These are phyloP conservation scores for Ogataea philodendri DNA, from an alignment of 805 yeast species.

Conservation along the genomic window DNA sequence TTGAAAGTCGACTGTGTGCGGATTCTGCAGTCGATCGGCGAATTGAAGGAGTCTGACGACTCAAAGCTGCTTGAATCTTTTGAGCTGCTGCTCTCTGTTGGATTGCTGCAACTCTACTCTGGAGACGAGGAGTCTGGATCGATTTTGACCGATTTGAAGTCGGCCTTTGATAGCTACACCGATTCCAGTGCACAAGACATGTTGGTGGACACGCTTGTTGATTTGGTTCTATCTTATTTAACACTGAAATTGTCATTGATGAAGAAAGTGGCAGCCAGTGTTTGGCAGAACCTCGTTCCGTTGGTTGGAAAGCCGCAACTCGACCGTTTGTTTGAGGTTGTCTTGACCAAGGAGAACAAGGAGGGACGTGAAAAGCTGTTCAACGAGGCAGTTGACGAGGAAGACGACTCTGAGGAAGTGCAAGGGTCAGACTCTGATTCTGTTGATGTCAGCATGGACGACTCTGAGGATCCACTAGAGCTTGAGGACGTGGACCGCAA, in stretches of 20 bases:
- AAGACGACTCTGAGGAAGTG: conserved; percentile 34
- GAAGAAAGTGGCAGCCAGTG: conserved; percentile 52
- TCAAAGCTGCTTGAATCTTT: conserved; percentile 45
- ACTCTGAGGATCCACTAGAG: conserved; percentile 38
- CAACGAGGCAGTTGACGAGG: conserved; percentile 48
- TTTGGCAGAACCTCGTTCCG: conserved; percentile 49
- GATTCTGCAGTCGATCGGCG: conserved; percentile 44
- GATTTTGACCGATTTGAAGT: conserved; percentile 68
- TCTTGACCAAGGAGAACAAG: conserved; percentile 69
- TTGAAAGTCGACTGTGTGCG: conserved; percentile 50
- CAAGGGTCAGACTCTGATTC: conserved; percentile 26
- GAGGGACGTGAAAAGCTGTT: conserved; percentile 78
- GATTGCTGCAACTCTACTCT: conserved; percentile 69
- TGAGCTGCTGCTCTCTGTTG: conserved; percentile 74
- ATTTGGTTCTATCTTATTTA: conserved; percentile 54
- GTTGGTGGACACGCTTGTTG: conserved; percentile 40
- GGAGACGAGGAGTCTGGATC: conserved; percentile 77
- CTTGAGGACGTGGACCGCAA: conserved; percentile 37
- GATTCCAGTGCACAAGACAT: conserved; percentile 38
- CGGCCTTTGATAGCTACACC: conserved; percentile 51
- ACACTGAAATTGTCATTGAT: conserved; percentile 57
- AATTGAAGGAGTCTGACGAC: conserved; percentile 33
- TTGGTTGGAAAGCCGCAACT: conserved; percentile 46
- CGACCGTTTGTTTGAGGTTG: conserved; percentile 50
- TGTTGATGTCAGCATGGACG: conserved; percentile 36